A percentile compares a stretch with the other conserved stretches of the same genome.
These are phyloP conservation scores for Tetradesmus obliquus DNA, from an alignment of 139 green algal species.

Conservation along the genomic window DNA sequence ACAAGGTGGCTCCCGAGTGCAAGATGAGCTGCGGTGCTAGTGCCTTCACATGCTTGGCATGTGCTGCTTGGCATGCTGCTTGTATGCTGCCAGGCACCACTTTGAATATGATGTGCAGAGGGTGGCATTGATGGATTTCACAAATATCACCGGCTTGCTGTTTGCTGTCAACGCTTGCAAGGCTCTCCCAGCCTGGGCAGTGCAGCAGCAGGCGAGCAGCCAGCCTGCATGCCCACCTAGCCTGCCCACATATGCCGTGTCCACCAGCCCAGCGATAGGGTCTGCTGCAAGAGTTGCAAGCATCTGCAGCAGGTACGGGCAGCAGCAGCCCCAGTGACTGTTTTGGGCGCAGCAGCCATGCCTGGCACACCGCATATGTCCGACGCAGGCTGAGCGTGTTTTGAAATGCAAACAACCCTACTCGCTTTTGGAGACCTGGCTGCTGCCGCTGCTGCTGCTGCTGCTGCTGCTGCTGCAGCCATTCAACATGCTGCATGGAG, in stretches of 20 bases:
- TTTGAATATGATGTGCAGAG: no score
- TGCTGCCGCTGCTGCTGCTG: no score
- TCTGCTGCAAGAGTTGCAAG: constrained; percentile 76
- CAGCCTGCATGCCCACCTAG: constrained; percentile 49
- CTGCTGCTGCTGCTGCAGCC: no score
- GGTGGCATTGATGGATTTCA: no score
- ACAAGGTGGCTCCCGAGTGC: neutral
- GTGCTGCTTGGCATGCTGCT: neutral
- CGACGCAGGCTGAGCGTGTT: no score
- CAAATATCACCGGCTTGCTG: no score
- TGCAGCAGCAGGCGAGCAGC: neutral
- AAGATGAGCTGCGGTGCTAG: neutral
- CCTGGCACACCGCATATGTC: neutral
- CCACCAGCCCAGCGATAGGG: constrained; percentile 77
- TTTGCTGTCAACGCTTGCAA: no score
- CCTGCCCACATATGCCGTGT: constrained; percentile 77
- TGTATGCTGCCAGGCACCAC: neutral
- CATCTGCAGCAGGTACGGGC: constrained; percentile 52
- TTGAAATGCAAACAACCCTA: no score
- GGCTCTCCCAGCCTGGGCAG: no score
- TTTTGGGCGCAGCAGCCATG: neutral
- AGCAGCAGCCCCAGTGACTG: neutral
- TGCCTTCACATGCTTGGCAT: neutral
- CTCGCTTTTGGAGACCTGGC: neutral
- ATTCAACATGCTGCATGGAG: no score